Base-by-base conservation (phyloP, 148 eudicot genomes). In the Amaranthus palmeri region DNA sequence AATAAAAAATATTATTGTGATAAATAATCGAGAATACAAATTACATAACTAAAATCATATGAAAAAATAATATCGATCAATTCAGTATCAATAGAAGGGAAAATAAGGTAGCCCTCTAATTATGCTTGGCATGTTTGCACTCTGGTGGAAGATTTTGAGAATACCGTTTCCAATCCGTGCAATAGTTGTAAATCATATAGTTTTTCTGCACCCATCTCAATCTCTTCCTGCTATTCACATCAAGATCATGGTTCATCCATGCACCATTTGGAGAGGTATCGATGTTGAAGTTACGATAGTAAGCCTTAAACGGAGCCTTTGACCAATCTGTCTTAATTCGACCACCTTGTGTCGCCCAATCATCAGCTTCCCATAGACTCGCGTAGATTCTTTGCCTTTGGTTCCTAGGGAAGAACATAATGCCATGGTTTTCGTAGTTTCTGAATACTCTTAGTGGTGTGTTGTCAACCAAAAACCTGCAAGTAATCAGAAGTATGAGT, bases 161-260 rank as follows among this genome's bases (percentile, higher is more conserved):
- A 67, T 76, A 83, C 14, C 85, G 79, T 61, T 60, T 71, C 46
- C 44, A 54, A 71, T 83, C 85, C 4, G 75, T 54, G 70, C 85
- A 83, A 48, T 83, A 83, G 54, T 83, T 72, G 62, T 83, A 83
- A 8, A 83, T 83, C 85, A 79, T 82, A 65, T 61, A 80, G 63
- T 73, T 68, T 41, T 73, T 79, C 51, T 83, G 83, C 58, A 74
- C 80, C 85, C 83, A 79, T 42, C 80, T 73, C n/a, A 79, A 57
- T 68, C 78, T 70, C 43, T 68, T 67, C 18, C 72, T 67, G 9
- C 83, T 68, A 9, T 69, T 18, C 7, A 76, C 73, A 61, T 79
- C 78, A 4, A 83, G 83, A 25, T 80, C 75, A 41, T 83, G 82
- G 36, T 12, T 65, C 62, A 69, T 65, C 85, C 83, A 83, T 0